Evolutionary conservation across 208 protist genomes (phyloP).

Genomic region (Wallacemonas collosoma): DNA sequence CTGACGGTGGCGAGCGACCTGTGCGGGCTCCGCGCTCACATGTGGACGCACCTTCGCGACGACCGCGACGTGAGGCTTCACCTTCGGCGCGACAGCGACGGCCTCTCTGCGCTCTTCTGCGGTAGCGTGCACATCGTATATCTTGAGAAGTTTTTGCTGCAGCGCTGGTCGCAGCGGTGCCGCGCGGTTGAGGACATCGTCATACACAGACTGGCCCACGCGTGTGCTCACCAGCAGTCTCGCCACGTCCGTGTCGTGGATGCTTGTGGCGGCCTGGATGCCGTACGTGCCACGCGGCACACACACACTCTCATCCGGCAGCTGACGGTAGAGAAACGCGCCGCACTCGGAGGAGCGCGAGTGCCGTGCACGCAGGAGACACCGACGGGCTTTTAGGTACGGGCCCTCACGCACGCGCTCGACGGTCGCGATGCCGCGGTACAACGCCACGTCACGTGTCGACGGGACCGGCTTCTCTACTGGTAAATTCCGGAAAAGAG

Average conservation of each 20-base stretch:
- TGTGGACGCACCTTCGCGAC: background rate
- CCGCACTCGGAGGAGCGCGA: constrained; percentile 72
- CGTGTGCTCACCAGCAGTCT: constrained; percentile 63
- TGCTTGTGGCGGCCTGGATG: constrained; percentile 23
- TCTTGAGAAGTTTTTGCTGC: constrained; percentile 20
- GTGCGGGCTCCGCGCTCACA: too few relatives aligned
- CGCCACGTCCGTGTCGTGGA: constrained; percentile 66
- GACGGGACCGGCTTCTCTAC: constrained; percentile 22
- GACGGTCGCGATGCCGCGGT: constrained; percentile 44
- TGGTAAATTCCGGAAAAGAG: constrained; percentile 52
- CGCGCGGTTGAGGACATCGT: constrained; percentile 69
- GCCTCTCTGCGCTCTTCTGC: background rate
- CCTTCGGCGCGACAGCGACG: background rate
- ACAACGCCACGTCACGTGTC: constrained; percentile 30
- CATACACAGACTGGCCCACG: constrained; percentile 66
- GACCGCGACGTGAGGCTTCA: constrained; percentile 6
- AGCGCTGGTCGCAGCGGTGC: constrained; percentile 41
- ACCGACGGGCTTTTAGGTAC: constrained; percentile 58
- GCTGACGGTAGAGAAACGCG: constrained; percentile 26
- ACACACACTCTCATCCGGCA: constrained; percentile 1
- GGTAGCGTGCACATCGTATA: constrained; percentile 26
- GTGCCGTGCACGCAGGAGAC: constrained; percentile 37
- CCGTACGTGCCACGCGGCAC: constrained; percentile 49
- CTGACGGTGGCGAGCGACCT: too few relatives aligned
- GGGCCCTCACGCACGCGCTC: constrained; percentile 63